Base-by-base conservation (phyloP, 345 rosid species). In the Arabis hirsuta region DNA sequence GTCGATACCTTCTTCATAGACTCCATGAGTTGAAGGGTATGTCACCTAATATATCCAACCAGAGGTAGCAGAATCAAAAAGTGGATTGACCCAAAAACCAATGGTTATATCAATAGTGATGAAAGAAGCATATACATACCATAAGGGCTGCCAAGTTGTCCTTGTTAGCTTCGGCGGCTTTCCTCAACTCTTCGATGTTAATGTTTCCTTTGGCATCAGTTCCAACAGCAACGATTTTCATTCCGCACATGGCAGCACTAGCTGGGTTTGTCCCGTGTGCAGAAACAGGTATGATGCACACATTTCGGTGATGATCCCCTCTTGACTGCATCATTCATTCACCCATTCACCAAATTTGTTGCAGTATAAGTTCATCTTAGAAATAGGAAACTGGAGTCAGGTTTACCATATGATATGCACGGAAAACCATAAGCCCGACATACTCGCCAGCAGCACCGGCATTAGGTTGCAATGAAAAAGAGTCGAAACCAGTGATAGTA, bases 261-360 rank as follows among this genome's bases (percentile, higher is more conserved):
- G 99, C 99, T 78, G 99, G 99, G 79, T 96, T 96, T 75, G 98
- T 96, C 53, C 98, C 98, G 52, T 96, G 99, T 58, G 99, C 99
- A 69, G 99, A 96, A 70, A 92, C 98, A 48, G 99, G 98, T 43
- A 96, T 96, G 71, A 96, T 96, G 81, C 99, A 92, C 60, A 96
- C 99, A 68, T 96, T 78, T 53, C 99, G 85, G 77, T 92, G 98
- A 62, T 92, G 89, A 78, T 96, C 98, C 69, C 97, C 99, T 80
- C 98, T 92, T 51, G 96, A 83, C 99, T 96, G 76, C 65, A 79
- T 41, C 6, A 75, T 54, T 43, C 65, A 65, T 76, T 74, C 61
- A 22, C 24, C 2, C 24, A 22, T 22, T 22, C 24, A 22, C 24
- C 24, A 22, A 22, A 22, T 22, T 22, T 22, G 24, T 22, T 50